Percentiles rank a stretch among this genome's conserved stretches.
Conservation (phyloP, 169 alveolate genomes). For the Haemoproteus tartakovskyi region DNA sequence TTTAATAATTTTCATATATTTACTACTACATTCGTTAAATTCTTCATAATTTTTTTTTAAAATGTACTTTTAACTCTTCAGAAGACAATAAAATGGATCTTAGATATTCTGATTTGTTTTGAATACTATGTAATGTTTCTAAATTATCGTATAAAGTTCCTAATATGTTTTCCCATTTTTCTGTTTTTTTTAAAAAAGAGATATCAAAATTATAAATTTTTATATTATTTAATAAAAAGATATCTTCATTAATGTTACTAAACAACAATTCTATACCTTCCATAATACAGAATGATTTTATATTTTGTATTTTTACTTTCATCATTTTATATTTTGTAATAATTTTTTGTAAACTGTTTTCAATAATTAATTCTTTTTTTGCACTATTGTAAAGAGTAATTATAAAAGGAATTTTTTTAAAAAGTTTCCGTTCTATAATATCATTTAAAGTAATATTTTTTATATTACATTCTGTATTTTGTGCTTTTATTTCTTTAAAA, state of each 20-base stretch:
- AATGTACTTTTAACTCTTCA: conserved; percentile 39
- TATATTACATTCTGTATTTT: conserved; percentile 39
- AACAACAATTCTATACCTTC: conserved; percentile 25
- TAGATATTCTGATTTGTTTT: conserved; percentile 86
- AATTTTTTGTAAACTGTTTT: conserved; percentile 50
- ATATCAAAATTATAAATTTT: conserved; percentile 64
- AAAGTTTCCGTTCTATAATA: conserved; percentile 49
- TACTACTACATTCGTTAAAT: conserved; percentile 78
- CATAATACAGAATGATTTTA: conserved; percentile 19
- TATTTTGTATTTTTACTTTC: conserved; percentile 20
- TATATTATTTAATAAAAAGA: conserved; percentile 54
- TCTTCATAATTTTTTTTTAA: conserved; percentile 77
- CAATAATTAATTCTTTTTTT: conserved; percentile 50
- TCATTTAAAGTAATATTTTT: conserved; percentile 52
- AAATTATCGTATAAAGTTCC: conserved; percentile 87
- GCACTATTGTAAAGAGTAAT: conserved; percentile 51
- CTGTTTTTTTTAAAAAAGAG: conserved; percentile 76
- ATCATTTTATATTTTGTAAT: conserved; percentile 47
- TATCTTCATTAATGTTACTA: conserved; percentile 55
- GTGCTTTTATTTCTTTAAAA: conserved; percentile 47
- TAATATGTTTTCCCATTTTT: conserved; percentile 86
- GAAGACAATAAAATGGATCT: conserved; percentile 85
- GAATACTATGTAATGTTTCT: conserved; percentile 84
- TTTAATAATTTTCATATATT: conserved; percentile 70
- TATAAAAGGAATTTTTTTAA: conserved; percentile 43